Percentiles rank a stretch among this genome's conserved stretches.
Evolutionary conservation across 1,284 basidiomycete species (phyloP).

Genomic region (Inonotus obliquus): DNA sequence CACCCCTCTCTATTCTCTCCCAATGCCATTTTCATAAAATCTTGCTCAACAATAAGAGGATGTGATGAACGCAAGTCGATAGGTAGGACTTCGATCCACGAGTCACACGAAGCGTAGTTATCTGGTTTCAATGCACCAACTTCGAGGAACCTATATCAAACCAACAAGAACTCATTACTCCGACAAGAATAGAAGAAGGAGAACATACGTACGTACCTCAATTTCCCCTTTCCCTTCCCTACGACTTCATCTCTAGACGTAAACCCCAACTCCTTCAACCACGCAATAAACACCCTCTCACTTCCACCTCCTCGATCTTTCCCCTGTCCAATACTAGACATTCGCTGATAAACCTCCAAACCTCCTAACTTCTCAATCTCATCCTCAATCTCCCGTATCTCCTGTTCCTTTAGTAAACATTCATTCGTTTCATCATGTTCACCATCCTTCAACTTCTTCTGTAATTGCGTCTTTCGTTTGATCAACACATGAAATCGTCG

Average conservation of each 20-base stretch:
- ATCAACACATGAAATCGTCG: slow-evolving; percentile 65
- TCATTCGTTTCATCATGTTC: not conserved
- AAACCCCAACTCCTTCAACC: slow-evolving; percentile 58
- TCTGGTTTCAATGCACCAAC: slow-evolving; percentile 82
- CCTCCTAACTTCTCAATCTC: slow-evolving; percentile 71
- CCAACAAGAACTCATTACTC: not conserved
- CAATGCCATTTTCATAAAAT: slow-evolving; percentile 65
- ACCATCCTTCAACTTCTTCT: slow-evolving; percentile 23
- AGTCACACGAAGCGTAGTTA: slow-evolving; percentile 61
- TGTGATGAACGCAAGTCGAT: slow-evolving; percentile 83
- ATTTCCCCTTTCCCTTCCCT: slow-evolving; percentile 24
- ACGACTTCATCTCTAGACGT: slow-evolving; percentile 24
- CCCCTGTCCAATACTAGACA: slow-evolving; percentile 77
- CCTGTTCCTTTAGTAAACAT: slow-evolving; percentile 25
- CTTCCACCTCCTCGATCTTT: slow-evolving; percentile 80
- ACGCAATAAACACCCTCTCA: slow-evolving; percentile 70
- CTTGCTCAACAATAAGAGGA: slow-evolving; percentile 73
- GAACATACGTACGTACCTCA: slow-evolving; percentile 4
- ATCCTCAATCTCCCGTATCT: slow-evolving; percentile 46
- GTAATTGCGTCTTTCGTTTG: slow-evolving; percentile 52
- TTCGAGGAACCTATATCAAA: slow-evolving; percentile 62
- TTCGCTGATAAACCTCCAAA: slow-evolving; percentile 71
- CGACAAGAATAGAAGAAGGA: too few relatives aligned
- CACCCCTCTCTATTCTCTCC: slow-evolving; percentile 42
- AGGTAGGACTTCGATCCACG: slow-evolving; percentile 70